A percentile compares a stretch with the other conserved stretches of the same genome.
phyloP scores from a whole-genome alignment of 192 early-diverging fungal genomes.

The Backusella tarrabulga region DNA sequence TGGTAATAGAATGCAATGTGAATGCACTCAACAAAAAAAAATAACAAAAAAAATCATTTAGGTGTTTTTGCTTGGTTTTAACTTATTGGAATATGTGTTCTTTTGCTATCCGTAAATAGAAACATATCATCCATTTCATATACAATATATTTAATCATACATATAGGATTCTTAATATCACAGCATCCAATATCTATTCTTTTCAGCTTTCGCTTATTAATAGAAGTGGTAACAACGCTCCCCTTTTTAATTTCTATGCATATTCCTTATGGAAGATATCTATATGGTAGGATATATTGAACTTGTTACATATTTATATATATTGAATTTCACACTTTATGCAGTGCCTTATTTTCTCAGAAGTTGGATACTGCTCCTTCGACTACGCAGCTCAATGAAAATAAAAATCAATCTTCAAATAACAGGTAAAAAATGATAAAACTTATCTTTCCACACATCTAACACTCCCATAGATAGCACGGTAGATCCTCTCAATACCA shows the following conservation, averaged over 20 bases:
- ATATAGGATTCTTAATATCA: conserved; percentile 11
- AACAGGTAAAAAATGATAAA: conserved; percentile 32
- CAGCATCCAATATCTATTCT: conserved; percentile 28
- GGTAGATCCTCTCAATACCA: conserved; percentile 48
- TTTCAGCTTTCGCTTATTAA: conserved; percentile 40
- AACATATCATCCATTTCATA: background rate
- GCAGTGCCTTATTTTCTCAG: conserved; percentile 60
- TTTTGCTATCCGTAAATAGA: conserved; percentile 26
- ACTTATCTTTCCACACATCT: background rate
- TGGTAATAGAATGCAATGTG: conserved; percentile 28
- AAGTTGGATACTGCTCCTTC: conserved; percentile 51
- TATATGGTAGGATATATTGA: conserved; percentile 33
- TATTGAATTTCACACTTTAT: background rate
- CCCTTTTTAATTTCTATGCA: conserved; percentile 50
- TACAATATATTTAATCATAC: background rate
- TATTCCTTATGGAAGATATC: conserved; percentile 38
- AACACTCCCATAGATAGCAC: conserved; percentile 33
- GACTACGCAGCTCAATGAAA: conserved; percentile 51
- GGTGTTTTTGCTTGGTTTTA: conserved; percentile 20
- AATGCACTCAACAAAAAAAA: background rate
- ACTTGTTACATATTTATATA: background rate
- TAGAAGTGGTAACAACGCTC: conserved; percentile 49
- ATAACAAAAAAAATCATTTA: background rate
- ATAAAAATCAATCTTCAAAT: conserved; percentile 47
- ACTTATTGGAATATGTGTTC: conserved; percentile 28